Base-by-base conservation (phyloP, 1,139 yeast genomes). In the Ashbya aceris region DNA sequence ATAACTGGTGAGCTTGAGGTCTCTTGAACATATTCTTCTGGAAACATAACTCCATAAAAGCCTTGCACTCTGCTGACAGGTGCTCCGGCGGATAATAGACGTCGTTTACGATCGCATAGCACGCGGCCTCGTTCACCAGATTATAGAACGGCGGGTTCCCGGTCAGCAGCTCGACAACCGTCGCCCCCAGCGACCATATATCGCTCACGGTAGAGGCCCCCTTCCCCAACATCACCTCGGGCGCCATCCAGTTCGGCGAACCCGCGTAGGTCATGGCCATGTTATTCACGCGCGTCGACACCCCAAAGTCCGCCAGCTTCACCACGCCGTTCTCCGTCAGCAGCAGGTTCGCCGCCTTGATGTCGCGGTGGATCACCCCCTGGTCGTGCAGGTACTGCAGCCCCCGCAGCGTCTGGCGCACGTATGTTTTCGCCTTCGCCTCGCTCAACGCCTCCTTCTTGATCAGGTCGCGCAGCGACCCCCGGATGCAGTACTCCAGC, bases 221-320 rank as follows among this genome's bases (percentile, higher is more conserved):
- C 53, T 83, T 85, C 50, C 87, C 79, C 12, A 83, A 79, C 35
- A 91, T 86, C 28, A 91, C 96, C 58, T 91, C 98, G 0, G 98
- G 98, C 0, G 97, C 98, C 99, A 93, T 93, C 99, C 99, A 93
- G 61, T 91, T 91, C 0, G 97, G 96, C 0, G 98, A 91, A 1
- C 99, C 99, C 0, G 94, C 97, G 67, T 89, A 83, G 0, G 97
- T 89, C 54, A 80, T 68, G 6, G 83, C 77, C 40, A 79, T 76
- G 9, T 82, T 69, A 1, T 91, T 76, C 20, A 85, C 74, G 57
- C 83, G 85, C 1, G 97, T 95, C 0, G 98, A 96, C 8, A 91
- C 98, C 2, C 99, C 99, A 65, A 91, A 91, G 61, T 91, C 99
- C 61, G 98, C 91, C 44, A 93, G 68, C 53, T 85, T 86, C n/a